phyloP scores from a whole-genome alignment of 129 eudicot genomes.

The Erigeron canadensis region DNA sequence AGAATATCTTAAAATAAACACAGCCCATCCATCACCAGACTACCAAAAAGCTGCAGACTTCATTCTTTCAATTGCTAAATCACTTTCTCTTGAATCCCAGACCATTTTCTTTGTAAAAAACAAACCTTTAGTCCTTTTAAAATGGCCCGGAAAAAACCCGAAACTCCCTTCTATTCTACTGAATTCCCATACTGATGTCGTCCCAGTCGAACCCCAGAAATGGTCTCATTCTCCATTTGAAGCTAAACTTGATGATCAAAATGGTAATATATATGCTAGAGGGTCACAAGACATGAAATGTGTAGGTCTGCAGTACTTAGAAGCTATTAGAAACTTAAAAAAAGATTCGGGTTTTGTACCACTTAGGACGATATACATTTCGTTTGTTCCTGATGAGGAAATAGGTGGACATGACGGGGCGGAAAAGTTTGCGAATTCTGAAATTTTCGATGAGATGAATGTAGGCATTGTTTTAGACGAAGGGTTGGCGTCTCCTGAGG shows the following conservation, averaged over 20 bases:
- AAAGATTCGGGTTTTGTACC: slow-evolving; percentile 54
- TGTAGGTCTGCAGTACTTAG: slow-evolving; percentile 89
- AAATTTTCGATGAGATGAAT: slow-evolving; percentile 67
- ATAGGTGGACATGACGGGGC: slow-evolving; percentile 95
- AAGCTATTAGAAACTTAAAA: slow-evolving; percentile 78
- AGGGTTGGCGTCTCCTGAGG: slow-evolving; percentile 73
- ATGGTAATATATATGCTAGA: slow-evolving; percentile 66
- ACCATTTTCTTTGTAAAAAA: slow-evolving; percentile 56
- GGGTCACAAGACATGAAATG: slow-evolving; percentile 99
- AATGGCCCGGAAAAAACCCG: slow-evolving; percentile 76
- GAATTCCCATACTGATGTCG: slow-evolving; percentile 92
- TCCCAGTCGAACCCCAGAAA: slow-evolving; percentile 71
- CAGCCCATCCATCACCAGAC: slow-evolving; percentile 82
- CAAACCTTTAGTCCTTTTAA: slow-evolving; percentile 70
- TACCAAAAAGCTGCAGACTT: slow-evolving; percentile 67
- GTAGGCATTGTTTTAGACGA: slow-evolving; percentile 87
- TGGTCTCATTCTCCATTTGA: slow-evolving; percentile 72
- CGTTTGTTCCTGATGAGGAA: slow-evolving; percentile 94
- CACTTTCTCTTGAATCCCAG: slow-evolving; percentile 68
- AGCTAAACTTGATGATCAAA: slow-evolving; percentile 40
- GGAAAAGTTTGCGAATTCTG: slow-evolving; percentile 53
- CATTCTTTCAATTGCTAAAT: slow-evolving; percentile 64
- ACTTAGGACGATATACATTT: slow-evolving; percentile 56
- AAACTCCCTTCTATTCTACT: slow-evolving; percentile 68
- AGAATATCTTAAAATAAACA: slow-evolving; percentile 68